Conservation (phyloP, 306 rosid species). For the Inga laurina region DNA sequence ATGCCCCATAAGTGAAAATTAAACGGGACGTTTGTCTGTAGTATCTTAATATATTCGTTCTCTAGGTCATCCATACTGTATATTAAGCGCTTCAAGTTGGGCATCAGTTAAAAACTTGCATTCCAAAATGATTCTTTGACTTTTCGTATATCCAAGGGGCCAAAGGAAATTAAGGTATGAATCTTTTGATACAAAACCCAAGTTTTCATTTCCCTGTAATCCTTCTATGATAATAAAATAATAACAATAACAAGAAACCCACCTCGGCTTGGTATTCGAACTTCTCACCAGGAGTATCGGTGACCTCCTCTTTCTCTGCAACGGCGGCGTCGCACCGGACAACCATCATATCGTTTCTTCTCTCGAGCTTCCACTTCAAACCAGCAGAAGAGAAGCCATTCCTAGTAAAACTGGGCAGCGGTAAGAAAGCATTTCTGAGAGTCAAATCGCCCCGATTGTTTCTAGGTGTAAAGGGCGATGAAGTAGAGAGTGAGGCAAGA, state of each 20-base stretch:
- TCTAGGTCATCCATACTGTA: no score
- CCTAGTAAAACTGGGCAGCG: conserved; percentile 42
- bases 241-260: conserved; percentile 24
- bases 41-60: not conserved
- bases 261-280: conserved; percentile 99
- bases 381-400: conserved; percentile 44
- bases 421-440: conserved; percentile 58
- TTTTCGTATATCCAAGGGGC: not conserved
- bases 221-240: not conserved
- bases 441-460: conserved; percentile 37
- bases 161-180: not conserved
- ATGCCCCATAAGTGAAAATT: not conserved
- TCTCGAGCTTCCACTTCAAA: conserved; percentile 53
- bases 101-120: not conserved
- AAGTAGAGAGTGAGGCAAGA: conserved; percentile 62
- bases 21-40: not conserved
- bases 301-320: conserved; percentile 72
- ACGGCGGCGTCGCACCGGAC: conserved; percentile 87
- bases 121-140: not conserved
- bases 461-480: conserved; percentile 46
- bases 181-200: not conserved
- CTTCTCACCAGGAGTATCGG: conserved; percentile 75
- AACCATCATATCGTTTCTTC: conserved; percentile 34
- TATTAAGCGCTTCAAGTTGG: not conserved
- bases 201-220: not conserved